These are phyloP conservation scores for Naematelia aurantialba DNA, from an alignment of 768 basidiomycete genomes.

Conservation along the genomic window DNA sequence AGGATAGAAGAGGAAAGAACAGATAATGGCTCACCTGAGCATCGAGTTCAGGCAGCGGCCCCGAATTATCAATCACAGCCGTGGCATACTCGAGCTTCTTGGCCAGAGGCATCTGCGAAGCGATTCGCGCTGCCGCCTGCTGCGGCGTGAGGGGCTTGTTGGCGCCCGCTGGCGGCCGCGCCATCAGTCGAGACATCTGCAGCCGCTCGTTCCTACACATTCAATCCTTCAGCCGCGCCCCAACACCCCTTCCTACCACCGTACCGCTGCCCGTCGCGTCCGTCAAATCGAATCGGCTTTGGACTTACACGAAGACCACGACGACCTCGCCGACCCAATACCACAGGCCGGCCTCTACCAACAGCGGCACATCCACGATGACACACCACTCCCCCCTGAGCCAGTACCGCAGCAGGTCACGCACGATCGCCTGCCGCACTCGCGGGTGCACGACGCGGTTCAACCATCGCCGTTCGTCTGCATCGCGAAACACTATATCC, in stretches of 20 bases:
- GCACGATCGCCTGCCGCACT: slow-evolving; percentile 72
- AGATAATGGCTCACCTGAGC: too few species aligned
- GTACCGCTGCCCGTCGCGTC: neutral
- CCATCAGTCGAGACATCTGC: slow-evolving; percentile 77
- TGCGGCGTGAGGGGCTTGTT: slow-evolving; percentile 56
- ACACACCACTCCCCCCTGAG: slow-evolving; percentile 70
- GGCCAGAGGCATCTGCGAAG: slow-evolving; percentile 73
- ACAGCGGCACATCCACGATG: slow-evolving; percentile 82
- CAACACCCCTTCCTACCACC: neutral
- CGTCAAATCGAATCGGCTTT: too few species aligned
- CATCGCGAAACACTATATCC: slow-evolving; percentile 75
- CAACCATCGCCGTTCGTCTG: slow-evolving; percentile 64
- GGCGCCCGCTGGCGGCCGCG: slow-evolving; percentile 52
- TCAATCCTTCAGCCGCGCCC: too few species aligned
- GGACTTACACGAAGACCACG: slow-evolving; percentile 83
- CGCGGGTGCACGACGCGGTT: slow-evolving; percentile 89
- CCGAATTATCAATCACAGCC: slow-evolving; percentile 82
- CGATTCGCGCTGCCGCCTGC: slow-evolving; percentile 70
- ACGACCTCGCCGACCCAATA: slow-evolving; percentile 76
- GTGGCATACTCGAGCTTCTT: slow-evolving; percentile 82
- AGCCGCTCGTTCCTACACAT: slow-evolving; percentile 66
- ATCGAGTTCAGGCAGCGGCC: slow-evolving; percentile 65
- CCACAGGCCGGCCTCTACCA: slow-evolving; percentile 85
- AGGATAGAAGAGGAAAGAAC: too few species aligned
- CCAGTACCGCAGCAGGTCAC: slow-evolving; percentile 68